These are phyloP conservation scores for Pseudogymnoascus sp. DNA, from an alignment of 2,329 filamentous ascomycete genomes.

Conservation along the genomic window DNA sequence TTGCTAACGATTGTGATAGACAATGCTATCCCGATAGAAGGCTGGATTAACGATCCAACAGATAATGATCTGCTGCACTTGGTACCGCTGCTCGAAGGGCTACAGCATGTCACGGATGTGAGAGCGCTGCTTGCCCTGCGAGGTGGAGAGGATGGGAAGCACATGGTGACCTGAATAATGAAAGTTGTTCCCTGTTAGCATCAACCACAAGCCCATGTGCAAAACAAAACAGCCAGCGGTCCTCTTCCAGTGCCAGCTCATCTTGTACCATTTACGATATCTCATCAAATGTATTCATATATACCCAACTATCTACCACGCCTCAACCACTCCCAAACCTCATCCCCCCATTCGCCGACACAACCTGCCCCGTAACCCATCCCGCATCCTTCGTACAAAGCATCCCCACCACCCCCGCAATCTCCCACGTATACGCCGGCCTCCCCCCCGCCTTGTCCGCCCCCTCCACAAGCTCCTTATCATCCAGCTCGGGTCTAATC, in stretches of 20 bases:
- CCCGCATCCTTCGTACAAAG: conserved; percentile 62
- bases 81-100: conserved; percentile 81
- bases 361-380: conserved; percentile 73
- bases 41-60: conserved; percentile 98
- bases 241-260: background rate
- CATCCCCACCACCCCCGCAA: conserved; percentile 72
- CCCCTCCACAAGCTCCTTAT: conserved; percentile 53
- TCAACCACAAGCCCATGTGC: background rate
- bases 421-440: conserved; percentile 60
- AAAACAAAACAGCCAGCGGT: background rate
- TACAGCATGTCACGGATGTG: conserved; percentile 96
- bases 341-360: conserved; percentile 77
- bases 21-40: conserved; percentile 97
- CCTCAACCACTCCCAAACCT: conserved; percentile 33
- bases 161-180: conserved; percentile 19
- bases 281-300: background rate
- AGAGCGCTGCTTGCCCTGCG: conserved; percentile 81
- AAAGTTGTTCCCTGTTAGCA: conserved; percentile 1
- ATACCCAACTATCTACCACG: background rate
- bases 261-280: background rate
- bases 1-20: conserved; percentile 46
- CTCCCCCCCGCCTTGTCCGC: conserved; percentile 48
- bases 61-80: conserved; percentile 92
- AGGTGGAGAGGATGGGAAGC: conserved; percentile 70
- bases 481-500: conserved; percentile 53